Conservation (phyloP, 352 stramenopile genomes). For the Phytophthora quininea region DNA sequence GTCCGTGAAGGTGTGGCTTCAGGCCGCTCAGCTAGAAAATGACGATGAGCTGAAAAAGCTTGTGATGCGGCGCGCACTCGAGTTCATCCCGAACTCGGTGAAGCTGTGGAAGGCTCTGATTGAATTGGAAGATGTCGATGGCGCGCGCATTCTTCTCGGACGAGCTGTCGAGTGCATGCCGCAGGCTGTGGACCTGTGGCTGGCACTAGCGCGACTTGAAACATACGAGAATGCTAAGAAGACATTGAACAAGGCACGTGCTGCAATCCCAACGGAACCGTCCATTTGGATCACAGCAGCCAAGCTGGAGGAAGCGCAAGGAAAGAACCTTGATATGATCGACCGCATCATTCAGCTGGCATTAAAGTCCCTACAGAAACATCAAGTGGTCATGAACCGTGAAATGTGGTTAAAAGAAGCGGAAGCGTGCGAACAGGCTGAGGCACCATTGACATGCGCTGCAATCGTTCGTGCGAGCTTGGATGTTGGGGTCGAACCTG, state of each 20-base stretch:
- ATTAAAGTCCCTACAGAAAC: conserved; percentile 88
- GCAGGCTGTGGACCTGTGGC: conserved; percentile 97
- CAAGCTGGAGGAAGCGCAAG: conserved; percentile 98
- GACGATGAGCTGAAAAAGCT: conserved; percentile 90
- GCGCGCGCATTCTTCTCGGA: conserved; percentile 94
- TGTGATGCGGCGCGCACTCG: conserved; percentile 90
- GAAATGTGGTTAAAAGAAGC: conserved; percentile 97
- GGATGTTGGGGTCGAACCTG: conserved; percentile 94
- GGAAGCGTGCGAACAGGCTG: conserved; percentile 91
- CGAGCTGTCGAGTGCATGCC: conserved; percentile 99
- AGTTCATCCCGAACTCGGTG: conserved; percentile 97
- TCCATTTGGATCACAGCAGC: conserved; percentile 98
- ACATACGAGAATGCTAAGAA: conserved; percentile 98
- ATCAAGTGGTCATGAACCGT: conserved; percentile 94
- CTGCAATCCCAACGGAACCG: conserved; percentile 95
- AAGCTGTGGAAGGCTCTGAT: conserved; percentile 99
- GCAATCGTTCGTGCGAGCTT: conserved; percentile 95
- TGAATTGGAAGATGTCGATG: conserved; percentile 97
- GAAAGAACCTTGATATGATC: conserved; percentile 83
- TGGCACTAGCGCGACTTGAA: conserved; percentile 97
- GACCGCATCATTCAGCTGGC: conserved; percentile 87
- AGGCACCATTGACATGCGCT: conserved; percentile 92
- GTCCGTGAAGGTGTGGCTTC: conserved; percentile 96
- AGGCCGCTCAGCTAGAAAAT: conserved; percentile 95
- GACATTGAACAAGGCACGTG: conserved; percentile 96